A percentile compares a stretch with the other conserved stretches of the same genome.
Evolutionary conservation across 2,329 filamentous ascomycete genomes (phyloP).

Genomic region (Cadophora gregata): DNA sequence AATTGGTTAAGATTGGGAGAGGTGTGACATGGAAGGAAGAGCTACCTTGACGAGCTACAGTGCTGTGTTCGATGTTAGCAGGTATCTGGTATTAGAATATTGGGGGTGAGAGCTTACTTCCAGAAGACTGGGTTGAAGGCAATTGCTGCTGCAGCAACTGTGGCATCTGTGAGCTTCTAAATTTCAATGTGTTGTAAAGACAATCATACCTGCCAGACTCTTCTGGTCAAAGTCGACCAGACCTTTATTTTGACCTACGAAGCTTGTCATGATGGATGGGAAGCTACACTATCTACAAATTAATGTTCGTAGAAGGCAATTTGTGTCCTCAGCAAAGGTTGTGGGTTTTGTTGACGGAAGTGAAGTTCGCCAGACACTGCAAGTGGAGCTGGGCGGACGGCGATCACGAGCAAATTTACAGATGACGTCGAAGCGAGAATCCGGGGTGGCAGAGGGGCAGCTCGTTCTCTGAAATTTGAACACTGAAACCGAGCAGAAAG

Average conservation of each 20-base stretch:
- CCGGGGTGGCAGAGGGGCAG: not conserved
- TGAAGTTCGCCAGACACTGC: slow-evolving; percentile 16
- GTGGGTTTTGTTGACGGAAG: not conserved
- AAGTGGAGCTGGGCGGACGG: not conserved
- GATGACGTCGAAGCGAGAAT: slow-evolving; percentile 36
- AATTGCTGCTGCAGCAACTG: slow-evolving; percentile 83
- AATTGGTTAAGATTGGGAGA: slow-evolving; percentile 27
- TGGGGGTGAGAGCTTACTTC: slow-evolving; percentile 73
- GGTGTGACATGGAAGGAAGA: slow-evolving; percentile 19
- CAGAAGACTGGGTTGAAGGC: slow-evolving; percentile 98
- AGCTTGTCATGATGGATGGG: slow-evolving; percentile 36
- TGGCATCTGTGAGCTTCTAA: slow-evolving; percentile 33
- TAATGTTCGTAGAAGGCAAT: slow-evolving; percentile 2
- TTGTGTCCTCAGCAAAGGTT: not conserved
- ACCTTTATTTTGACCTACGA: slow-evolving; percentile 37
- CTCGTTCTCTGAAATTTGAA: slow-evolving; percentile 3
- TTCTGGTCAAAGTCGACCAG: slow-evolving; percentile 68
- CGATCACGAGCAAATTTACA: slow-evolving; percentile 31
- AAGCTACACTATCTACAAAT: not conserved
- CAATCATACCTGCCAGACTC: slow-evolving; percentile 67
- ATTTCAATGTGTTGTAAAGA: slow-evolving; percentile 15
- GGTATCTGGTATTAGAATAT: slow-evolving; percentile 2
- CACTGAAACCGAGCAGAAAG: not conserved
- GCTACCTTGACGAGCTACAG: slow-evolving; percentile 81
- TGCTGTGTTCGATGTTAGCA: slow-evolving; percentile 56